Evolutionary conservation across 1,139 yeast species (phyloP).

Genomic region (Schwanniomyces etchellsii): DNA sequence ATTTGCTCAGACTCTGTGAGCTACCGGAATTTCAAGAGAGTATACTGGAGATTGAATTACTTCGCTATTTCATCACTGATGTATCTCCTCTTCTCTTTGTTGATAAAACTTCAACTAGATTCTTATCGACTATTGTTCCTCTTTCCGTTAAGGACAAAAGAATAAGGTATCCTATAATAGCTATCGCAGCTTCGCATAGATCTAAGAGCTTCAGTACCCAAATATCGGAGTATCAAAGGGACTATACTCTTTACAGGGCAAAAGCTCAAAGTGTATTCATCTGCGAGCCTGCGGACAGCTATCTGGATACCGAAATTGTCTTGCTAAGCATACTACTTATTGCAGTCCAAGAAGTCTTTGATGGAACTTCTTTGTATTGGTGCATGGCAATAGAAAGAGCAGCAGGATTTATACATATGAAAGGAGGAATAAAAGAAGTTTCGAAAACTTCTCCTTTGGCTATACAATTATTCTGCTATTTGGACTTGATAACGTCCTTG

Average conservation of each 20-base stretch:
- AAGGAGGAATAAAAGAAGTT: conserved; percentile 14
- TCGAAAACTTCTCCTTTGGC: conserved; percentile 13
- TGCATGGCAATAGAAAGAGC: conserved; percentile 14
- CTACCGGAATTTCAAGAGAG: background rate
- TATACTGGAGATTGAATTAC: conserved; percentile 8
- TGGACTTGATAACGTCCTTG: conserved; percentile 15
- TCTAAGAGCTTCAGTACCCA: conserved; percentile 7
- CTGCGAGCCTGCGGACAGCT: conserved; percentile 8
- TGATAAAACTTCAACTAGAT: conserved; percentile 14
- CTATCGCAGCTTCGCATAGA: conserved; percentile 15
- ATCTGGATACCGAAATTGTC: conserved; percentile 9
- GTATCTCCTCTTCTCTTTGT: conserved; percentile 14
- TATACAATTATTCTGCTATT: conserved; percentile 16
- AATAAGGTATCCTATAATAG: conserved; percentile 13
- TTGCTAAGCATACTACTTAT: conserved; percentile 12
- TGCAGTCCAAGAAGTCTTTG: conserved; percentile 15
- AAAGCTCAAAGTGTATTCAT: conserved; percentile 12
- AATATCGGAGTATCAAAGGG: conserved; percentile 8
- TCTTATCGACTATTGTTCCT: conserved; percentile 14
- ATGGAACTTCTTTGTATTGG: conserved; percentile 16
- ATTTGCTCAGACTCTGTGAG: background rate
- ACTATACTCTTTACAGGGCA: conserved; percentile 11
- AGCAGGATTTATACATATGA: conserved; percentile 10
- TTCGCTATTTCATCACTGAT: conserved; percentile 13
- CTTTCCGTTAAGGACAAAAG: conserved; percentile 10